Percentiles rank a stretch among this genome's conserved stretches.
phyloP scores from a whole-genome alignment of 129 eudicot species.

The Flaveria trinervia region DNA sequence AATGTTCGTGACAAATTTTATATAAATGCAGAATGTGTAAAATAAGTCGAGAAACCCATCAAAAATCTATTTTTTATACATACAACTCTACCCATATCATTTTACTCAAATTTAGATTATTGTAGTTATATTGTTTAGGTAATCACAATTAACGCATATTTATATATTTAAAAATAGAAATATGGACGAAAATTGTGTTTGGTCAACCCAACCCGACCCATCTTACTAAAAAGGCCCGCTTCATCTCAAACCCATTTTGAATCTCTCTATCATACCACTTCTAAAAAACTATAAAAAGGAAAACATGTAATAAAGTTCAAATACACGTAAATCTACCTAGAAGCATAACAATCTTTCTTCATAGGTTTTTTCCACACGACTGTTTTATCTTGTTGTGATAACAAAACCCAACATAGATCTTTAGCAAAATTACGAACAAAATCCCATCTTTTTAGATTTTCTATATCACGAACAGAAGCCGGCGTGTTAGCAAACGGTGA shows the following conservation, averaged over 20 bases:
- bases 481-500: conserved; percentile 75
- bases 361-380: conserved; percentile 88
- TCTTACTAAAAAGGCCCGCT: not conserved
- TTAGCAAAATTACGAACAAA: conserved; percentile 52
- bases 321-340: conserved; percentile 53
- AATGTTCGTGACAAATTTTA: not conserved
- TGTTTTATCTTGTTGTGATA: conserved; percentile 91
- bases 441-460: conserved; percentile 72
- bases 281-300: not conserved
- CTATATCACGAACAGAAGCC: conserved; percentile 69
- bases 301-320: not conserved
- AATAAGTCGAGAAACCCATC: too few species aligned
- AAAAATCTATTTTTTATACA: not conserved
- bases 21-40: too few species aligned
- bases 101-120: too few species aligned
- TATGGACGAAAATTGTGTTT: not conserved
- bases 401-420: conserved; percentile 88
- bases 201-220: not conserved
- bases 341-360: conserved; percentile 68
- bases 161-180: not conserved
- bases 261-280: not conserved
- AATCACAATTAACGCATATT: conserved; percentile 1
- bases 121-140: not conserved
- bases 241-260: not conserved
- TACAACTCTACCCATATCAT: not conserved